A percentile compares a stretch with the other conserved stretches of the same genome.
These are phyloP conservation scores for Novymonas esmeraldas DNA, from an alignment of 208 protist genomes.

Conservation along the genomic window DNA sequence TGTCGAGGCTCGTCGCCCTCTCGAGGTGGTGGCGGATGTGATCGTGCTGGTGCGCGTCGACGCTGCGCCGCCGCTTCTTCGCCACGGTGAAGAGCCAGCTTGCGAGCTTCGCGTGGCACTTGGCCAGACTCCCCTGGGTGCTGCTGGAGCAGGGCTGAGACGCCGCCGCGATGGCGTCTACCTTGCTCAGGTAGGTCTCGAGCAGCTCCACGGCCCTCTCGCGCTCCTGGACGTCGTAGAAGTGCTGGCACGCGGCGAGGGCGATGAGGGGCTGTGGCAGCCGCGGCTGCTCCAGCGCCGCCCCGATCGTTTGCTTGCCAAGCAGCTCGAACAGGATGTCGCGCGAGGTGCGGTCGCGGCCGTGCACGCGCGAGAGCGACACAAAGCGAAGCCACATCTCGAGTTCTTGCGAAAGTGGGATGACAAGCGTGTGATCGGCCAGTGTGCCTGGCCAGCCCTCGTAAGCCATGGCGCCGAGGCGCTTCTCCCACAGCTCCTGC, in stretches of 20 bases:
- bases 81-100: conserved; percentile 70
- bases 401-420: conserved; percentile 93
- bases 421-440: conserved; percentile 95
- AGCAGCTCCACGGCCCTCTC: conserved; percentile 73
- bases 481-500: conserved; percentile 87
- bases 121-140: conserved; percentile 55
- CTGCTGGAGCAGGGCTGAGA: conserved; percentile 3
- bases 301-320: conserved; percentile 68
- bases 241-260: conserved; percentile 83
- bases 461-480: conserved; percentile 90
- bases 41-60: conserved; percentile 31
- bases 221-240: conserved; percentile 84
- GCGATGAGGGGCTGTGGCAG: conserved; percentile 76
- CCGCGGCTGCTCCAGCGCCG: conserved; percentile 51
- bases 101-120: conserved; percentile 86
- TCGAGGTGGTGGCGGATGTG: conserved; percentile 70
- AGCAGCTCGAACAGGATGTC: conserved; percentile 92
- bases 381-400: conserved; percentile 98
- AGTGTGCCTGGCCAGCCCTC: conserved; percentile 98
- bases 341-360: conserved; percentile 78
- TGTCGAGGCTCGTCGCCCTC: conserved; percentile 82
- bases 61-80: conserved; percentile 24
- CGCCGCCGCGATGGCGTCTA: conserved; percentile 34
- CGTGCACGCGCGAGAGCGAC: conserved; percentile 91
- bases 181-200: conserved; percentile 63